Percentiles rank a stretch among this genome's conserved stretches.
Conservation (phyloP, 2,329 filamentous ascomycete genomes). For the Fusarium dlaminii region DNA sequence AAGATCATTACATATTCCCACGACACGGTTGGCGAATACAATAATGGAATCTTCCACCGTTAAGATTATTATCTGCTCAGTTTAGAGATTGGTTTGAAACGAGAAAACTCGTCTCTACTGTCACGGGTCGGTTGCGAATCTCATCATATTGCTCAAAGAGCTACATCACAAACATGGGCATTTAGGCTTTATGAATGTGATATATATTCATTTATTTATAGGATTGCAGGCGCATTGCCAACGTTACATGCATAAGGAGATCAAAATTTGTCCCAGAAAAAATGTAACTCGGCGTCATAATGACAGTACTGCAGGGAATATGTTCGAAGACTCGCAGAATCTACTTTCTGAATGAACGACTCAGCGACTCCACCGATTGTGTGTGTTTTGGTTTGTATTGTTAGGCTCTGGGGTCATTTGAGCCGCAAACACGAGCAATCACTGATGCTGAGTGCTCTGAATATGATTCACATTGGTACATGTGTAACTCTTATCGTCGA, state of each 20-base stretch:
- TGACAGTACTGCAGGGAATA: background rate
- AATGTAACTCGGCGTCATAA: background rate
- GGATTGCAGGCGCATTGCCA: no score
- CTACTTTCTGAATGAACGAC: background rate
- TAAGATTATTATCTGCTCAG: background rate
- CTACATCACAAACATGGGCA: background rate
- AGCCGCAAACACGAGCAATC: background rate
- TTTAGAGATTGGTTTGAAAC: fast-evolving
- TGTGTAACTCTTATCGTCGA: background rate
- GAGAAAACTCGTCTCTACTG: background rate
- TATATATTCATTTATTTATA: background rate
- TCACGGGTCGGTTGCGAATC: fast-evolving
- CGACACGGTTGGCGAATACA: fast-evolving
- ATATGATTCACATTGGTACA: background rate
- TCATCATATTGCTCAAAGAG: background rate
- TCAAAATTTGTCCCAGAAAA: background rate
- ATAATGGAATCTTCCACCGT: fast-evolving
- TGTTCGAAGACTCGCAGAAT: no score
- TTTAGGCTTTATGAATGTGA: background rate
- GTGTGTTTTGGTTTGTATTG: background rate
- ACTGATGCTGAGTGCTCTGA: background rate
- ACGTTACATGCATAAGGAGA: background rate
- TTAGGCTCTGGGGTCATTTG: background rate
- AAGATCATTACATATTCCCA: background rate
- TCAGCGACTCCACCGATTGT: no score